Base-by-base conservation (phyloP, 2,329 filamentous ascomycete genomes). In the Tolypocladium endophyticum region DNA sequence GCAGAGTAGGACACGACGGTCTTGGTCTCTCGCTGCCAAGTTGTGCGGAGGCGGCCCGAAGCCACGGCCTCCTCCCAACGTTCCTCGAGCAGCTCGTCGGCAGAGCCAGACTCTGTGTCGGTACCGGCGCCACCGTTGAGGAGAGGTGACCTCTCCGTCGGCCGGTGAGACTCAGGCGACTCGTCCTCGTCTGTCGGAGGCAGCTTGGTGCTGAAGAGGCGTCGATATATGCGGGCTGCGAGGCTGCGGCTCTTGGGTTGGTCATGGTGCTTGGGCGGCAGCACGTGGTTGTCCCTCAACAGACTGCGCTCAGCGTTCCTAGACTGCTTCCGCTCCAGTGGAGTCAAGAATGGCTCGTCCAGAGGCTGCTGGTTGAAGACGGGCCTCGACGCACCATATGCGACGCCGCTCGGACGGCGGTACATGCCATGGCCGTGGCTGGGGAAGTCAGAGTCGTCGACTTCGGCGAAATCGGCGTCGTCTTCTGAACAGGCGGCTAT, bases 21-120 rank as follows among this genome's bases (percentile, higher is more conserved):
- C 76, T 92, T 92, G 50, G 88, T 81, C 77, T 97, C 93, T 63
- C 92, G 85, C 72, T 89, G 87, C 92, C 92, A 97, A 6, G 91
- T 95, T 5, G 92, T 97, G 58, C 87, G 87, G 64, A 97, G 92
- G 69, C 86, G 83, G 14, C 92, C 91, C 0, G 88, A 83, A 0
- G 85, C 82, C 14, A 97, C 89, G 0, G 92, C 93, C 62, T 92
- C 88, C 63, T 93, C 87, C 91, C 91, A 96, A 69, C 90, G 87
- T 67, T 85, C 81, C 65, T 88, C 84, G 57, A 92, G 53, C 23
- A 41, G 54, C 30, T 60, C 78, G 54, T 85, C 83, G 5, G 79
- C 77, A 59, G 77, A 77, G 45, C 76, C 75, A 28, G 78, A 76
- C 14, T 77, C 76, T 74, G 74, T 58, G 73, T 72, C 39, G 70